Evolutionary conservation across 2,329 filamentous ascomycete genomes (phyloP).

Genomic region (Fusarium oligoseptatum): DNA sequence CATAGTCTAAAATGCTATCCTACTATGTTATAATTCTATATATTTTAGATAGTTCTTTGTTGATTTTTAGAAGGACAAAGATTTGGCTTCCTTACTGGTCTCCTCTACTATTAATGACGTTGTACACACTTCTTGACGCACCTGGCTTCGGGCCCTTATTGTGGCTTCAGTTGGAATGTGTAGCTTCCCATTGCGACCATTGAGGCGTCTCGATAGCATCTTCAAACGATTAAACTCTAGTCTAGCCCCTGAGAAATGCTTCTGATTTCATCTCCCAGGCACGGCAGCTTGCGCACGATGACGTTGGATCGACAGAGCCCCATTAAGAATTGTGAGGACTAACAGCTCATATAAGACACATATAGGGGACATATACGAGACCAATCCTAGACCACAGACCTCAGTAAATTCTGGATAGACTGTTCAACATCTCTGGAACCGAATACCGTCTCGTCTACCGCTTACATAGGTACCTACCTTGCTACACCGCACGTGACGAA

Average conservation of each 20-base stretch:
- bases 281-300: constrained; percentile 12
- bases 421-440: background rate
- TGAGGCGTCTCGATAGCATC: background rate
- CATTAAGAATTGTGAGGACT: too few species aligned
- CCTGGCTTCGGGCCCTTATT: background rate
- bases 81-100: too few species aligned
- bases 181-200: background rate
- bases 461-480: background rate
- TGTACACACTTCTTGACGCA: too few species aligned
- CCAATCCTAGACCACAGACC: background rate
- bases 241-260: constrained; percentile 14
- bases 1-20: background rate
- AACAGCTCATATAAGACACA: background rate
- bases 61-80: too few species aligned
- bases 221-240: background rate
- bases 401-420: background rate
- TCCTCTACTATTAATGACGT: too few species aligned
- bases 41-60: background rate
- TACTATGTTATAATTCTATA: background rate
- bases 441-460: background rate
- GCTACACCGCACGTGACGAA: constrained; percentile 24
- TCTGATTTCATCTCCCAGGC: constrained; percentile 15
- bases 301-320: constrained; percentile 26
- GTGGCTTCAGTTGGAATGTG: constrained; percentile 3
- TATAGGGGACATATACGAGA: background rate